Conservation (phyloP, 1,284 basidiomycete genomes). For the Anthracocystis panici-leucophaei region DNA sequence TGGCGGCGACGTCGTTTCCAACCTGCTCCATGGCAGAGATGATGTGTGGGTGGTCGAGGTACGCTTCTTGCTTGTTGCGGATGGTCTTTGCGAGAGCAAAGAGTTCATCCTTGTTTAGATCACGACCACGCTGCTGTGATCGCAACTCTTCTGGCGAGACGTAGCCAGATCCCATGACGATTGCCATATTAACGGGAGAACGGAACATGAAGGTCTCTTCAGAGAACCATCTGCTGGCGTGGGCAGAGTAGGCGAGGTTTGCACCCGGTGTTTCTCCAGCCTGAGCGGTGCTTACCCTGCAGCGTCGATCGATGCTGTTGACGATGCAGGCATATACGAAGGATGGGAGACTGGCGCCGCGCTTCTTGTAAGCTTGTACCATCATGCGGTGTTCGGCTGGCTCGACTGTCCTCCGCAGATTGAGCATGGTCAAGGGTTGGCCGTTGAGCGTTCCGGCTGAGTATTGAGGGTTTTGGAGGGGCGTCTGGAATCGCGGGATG, state of each 20-base stretch:
- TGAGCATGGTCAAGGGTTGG: conserved; percentile 26
- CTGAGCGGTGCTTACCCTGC: conserved; percentile 8
- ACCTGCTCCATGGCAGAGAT: conserved; percentile 26
- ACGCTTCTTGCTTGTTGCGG: conserved; percentile 24
- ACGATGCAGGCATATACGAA: conserved; percentile 37
- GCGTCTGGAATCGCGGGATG: conserved; percentile 23
- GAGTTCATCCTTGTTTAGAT: conserved; percentile 18
- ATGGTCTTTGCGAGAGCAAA: conserved; percentile 28
- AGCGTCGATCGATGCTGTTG: conserved; percentile 38
- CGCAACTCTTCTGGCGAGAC: conserved; percentile 21
- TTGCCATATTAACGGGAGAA: conserved; percentile 35
- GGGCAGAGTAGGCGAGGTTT: conserved; percentile 31
- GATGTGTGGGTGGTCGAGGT: conserved; percentile 29
- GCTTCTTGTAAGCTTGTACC: conserved; percentile 23
- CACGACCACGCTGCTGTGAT: conserved; percentile 12
- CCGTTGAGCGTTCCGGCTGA: conserved; percentile 16
- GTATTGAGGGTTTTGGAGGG: conserved; percentile 2
- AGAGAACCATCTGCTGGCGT: conserved; percentile 31
- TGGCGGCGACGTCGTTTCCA: conserved; percentile 8
- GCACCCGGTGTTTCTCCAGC: conserved; percentile 17
- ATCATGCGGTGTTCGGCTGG: conserved; percentile 16
- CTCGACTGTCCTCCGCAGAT: conserved; percentile 13
- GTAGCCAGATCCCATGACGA: conserved; percentile 26
- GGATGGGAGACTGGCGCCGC: conserved; percentile 18
- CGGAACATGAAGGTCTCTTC: conserved; percentile 20